Percentiles rank a stretch among this genome's conserved stretches.
phyloP scores from a whole-genome alignment of 768 basidiomycete species.

The Suillus brevipes region DNA sequence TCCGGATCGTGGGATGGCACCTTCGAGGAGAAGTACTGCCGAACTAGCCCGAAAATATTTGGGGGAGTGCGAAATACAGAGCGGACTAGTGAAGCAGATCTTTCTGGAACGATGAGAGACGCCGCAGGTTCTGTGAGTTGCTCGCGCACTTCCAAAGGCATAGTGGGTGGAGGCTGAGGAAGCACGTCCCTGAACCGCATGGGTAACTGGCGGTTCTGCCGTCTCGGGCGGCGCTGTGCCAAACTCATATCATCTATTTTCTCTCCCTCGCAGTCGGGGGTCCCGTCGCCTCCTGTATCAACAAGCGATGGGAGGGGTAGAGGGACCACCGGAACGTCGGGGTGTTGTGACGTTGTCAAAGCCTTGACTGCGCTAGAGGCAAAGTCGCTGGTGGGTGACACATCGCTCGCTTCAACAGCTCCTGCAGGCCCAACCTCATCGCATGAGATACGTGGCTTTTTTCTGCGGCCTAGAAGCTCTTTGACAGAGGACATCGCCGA shows the following conservation, averaged over 20 bases:
- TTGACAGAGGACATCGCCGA: no score
- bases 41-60: neutral
- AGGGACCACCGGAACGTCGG: neutral
- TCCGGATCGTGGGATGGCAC: neutral
- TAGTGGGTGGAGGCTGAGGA: conserved; percentile 2
- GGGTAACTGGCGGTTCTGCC: conserved; percentile 4
- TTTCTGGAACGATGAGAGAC: neutral
- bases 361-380: neutral
- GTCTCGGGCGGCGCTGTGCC: neutral
- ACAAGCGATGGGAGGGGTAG: no score
- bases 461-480: no score
- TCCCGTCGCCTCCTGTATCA: no score
- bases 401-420: neutral
- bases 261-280: no score
- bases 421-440: no score
- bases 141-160: neutral
- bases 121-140: neutral
- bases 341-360: neutral
- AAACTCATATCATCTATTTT: neutral
- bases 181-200: conserved; percentile 6
- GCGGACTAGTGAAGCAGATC: neutral
- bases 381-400: neutral
- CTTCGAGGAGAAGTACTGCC: neutral
- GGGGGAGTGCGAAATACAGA: neutral
- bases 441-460: no score